phyloP scores from a whole-genome alignment of 192 early-diverging fungal species.

The Ambispora gerdemannii region DNA sequence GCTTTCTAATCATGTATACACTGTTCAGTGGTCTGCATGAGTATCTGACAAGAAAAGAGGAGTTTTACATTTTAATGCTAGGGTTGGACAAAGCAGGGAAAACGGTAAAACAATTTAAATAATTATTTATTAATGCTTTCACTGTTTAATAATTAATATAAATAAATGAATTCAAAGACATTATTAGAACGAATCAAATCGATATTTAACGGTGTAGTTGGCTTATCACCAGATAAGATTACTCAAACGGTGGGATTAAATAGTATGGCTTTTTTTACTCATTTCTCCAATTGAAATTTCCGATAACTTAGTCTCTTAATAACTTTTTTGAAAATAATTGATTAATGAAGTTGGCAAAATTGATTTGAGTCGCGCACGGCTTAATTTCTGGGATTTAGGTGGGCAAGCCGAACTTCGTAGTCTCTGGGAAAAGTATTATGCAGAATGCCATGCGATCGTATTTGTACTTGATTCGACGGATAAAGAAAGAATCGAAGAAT shows the following conservation, averaged over 20 bases:
- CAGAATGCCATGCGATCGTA: conserved; percentile 87
- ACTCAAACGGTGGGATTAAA: conserved; percentile 93
- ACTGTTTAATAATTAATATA: not conserved
- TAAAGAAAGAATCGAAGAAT: conserved; percentile 75
- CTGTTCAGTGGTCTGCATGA: conserved; percentile 87
- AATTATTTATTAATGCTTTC: not conserved
- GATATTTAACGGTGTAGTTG: conserved; percentile 64
- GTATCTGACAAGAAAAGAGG: conserved; percentile 84
- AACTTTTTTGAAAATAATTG: too few species aligned
- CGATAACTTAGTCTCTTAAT: too few species aligned
- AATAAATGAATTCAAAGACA: conserved; percentile 55
- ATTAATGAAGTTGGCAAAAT: conserved; percentile 79
- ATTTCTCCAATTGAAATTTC: conserved; percentile 28
- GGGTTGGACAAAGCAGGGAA: conserved; percentile 98
- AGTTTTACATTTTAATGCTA: conserved; percentile 93
- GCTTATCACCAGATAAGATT: conserved; percentile 86
- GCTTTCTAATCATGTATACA: conserved; percentile 78
- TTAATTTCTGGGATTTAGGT: conserved; percentile 96
- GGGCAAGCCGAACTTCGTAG: conserved; percentile 83
- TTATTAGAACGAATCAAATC: conserved; percentile 88
- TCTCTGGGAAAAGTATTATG: conserved; percentile 94
- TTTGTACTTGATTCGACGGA: conserved; percentile 93
- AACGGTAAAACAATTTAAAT: conserved; percentile 55
- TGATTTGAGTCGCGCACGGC: conserved; percentile 58
- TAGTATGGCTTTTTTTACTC: conserved; percentile 49